phyloP scores from a whole-genome alignment of 306 rosid species.

The Lathyrus sativus region DNA sequence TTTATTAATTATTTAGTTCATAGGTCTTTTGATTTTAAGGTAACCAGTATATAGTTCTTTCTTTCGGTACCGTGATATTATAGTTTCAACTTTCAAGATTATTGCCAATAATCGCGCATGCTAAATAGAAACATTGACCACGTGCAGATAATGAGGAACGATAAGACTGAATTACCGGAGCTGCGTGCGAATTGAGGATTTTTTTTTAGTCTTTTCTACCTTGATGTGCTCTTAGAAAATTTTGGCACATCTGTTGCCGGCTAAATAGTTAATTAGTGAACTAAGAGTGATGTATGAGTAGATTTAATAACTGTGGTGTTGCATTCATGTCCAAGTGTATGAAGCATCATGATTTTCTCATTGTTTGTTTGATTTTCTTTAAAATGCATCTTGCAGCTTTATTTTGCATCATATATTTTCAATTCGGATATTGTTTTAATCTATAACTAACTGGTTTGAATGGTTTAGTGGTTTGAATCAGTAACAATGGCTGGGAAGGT shows the following conservation, averaged over 20 bases:
- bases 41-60: not conserved
- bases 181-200: too few relatives aligned
- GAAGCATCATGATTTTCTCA: not conserved
- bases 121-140: too few relatives aligned
- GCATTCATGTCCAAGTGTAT: not conserved
- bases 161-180: too few relatives aligned
- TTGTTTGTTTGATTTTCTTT: not conserved
- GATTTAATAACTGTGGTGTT: not conserved
- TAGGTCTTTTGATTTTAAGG: not conserved
- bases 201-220: too few relatives aligned
- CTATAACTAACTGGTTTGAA: not conserved
- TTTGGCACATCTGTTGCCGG: not conserved
- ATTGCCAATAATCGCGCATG: too few relatives aligned
- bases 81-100: not conserved
- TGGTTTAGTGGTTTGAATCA: not conserved
- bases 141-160: too few relatives aligned
- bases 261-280: not conserved
- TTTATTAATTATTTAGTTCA: not conserved
- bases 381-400: not conserved
- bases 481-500: constrained; percentile 55
- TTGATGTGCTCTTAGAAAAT: not conserved
- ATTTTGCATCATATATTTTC: not conserved
- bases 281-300: not conserved
- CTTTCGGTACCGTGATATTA: not conserved
- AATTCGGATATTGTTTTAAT: not conserved